phyloP scores from a whole-genome alignment of 352 stramenopile species.

The Plasmopara muralis region DNA sequence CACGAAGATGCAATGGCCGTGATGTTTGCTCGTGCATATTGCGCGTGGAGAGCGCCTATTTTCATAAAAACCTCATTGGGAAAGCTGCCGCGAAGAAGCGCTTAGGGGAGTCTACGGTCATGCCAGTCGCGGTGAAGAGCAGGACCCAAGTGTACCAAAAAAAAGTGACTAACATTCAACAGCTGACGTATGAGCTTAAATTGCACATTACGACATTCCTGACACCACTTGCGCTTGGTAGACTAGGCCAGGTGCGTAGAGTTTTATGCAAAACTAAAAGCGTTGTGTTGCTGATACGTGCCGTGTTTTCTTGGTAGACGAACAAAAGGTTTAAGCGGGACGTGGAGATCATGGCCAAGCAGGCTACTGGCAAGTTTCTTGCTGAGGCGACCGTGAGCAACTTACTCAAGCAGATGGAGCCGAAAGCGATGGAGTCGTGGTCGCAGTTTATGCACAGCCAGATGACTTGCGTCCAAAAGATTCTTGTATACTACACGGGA shows the following conservation, averaged over 20 bases:
- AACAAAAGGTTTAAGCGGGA: constrained; percentile 36
- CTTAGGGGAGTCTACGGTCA: constrained; percentile 3
- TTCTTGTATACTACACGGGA: constrained; percentile 79
- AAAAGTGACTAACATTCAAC: constrained; percentile 38
- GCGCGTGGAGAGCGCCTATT: constrained; percentile 58
- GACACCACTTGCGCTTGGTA: constrained; percentile 28
- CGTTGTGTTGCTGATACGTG: constrained; percentile 12
- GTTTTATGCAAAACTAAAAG: background rate
- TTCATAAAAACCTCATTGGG: constrained; percentile 49
- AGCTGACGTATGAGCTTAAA: constrained; percentile 50
- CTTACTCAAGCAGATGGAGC: constrained; percentile 46
- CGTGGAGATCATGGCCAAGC: constrained; percentile 47
- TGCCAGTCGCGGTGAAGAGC: constrained; percentile 5
- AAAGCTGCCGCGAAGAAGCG: constrained; percentile 42
- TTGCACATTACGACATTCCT: constrained; percentile 41
- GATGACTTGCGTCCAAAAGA: constrained; percentile 65
- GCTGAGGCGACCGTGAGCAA: constrained; percentile 22
- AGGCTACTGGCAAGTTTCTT: constrained; percentile 33
- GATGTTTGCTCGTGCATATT: constrained; percentile 61
- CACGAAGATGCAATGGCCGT: constrained; percentile 56
- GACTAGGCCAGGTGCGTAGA: constrained; percentile 50
- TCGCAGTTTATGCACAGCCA: constrained; percentile 63
- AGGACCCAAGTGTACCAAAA: constrained; percentile 11
- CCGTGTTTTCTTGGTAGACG: constrained; percentile 29
- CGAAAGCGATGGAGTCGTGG: constrained; percentile 39